Conservation (phyloP, 108 stramenopile genomes). For the Fistulifera pelliculosa region DNA sequence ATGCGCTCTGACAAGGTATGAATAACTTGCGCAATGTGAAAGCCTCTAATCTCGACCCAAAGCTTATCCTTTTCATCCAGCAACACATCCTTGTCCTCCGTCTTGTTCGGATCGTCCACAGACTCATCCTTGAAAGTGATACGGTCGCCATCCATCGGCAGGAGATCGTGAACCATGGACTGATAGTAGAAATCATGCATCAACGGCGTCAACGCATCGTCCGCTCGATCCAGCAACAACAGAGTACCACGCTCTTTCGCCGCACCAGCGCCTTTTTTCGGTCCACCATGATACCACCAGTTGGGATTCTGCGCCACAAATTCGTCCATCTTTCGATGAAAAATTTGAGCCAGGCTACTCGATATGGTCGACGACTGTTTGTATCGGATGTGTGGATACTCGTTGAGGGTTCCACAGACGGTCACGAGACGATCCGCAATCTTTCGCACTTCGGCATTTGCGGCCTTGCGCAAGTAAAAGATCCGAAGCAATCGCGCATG, state of each 20-base stretch:
- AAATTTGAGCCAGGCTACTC: conserved; percentile 59
- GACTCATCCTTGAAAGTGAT: conserved; percentile 65
- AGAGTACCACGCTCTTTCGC: conserved; percentile 74
- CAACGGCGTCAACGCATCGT: conserved; percentile 90
- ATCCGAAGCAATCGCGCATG: conserved; percentile 43
- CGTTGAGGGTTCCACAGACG: conserved; percentile 93
- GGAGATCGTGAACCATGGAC: conserved; percentile 93
- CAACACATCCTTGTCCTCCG: conserved; percentile 66
- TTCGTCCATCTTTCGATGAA: conserved; percentile 81
- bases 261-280: conserved; percentile 23
- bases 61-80: conserved; percentile 91
- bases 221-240: conserved; percentile 85
- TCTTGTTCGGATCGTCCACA: conserved; percentile 26
- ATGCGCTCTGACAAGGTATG: conserved; percentile 65
- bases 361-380: conserved; percentile 41
- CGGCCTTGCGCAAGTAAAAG: conserved; percentile 26
- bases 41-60: conserved; percentile 92
- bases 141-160: conserved; percentile 77
- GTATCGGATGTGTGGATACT: conserved; percentile 94
- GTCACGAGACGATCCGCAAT: conserved; percentile 85
- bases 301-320: conserved; percentile 59
- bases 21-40: conserved; percentile 94
- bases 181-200: conserved; percentile 98
- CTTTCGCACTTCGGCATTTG: conserved; percentile 22
- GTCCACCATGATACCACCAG: conserved; percentile 88